Conservation (phyloP, 208 protist species). For the Trypanosoma grayi region DNA sequence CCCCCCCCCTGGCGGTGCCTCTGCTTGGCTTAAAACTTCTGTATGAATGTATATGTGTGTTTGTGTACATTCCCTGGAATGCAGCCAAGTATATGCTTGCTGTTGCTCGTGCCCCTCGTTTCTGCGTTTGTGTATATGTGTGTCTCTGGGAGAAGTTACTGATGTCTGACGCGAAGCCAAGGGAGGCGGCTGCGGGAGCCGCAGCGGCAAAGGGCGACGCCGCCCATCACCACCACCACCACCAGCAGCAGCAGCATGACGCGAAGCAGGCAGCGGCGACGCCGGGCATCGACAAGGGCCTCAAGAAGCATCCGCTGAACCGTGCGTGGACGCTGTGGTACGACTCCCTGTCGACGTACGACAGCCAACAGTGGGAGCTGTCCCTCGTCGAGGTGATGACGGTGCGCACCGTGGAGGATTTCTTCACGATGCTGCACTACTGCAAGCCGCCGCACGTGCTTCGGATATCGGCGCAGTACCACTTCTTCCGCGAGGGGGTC, state of each 20-base stretch:
- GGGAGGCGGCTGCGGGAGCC: background rate
- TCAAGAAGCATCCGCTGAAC: constrained; percentile 49
- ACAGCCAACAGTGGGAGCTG: constrained; percentile 72
- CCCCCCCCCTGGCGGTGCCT: too few species aligned
- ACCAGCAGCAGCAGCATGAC: too few species aligned
- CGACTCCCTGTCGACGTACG: constrained; percentile 80
- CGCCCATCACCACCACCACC: too few species aligned
- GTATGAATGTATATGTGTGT: too few species aligned
- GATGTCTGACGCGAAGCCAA: constrained; percentile 16
- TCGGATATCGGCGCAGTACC: constrained; percentile 80
- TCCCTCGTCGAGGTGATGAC: constrained; percentile 77
- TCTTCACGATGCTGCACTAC: constrained; percentile 79
- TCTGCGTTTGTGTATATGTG: too few species aligned
- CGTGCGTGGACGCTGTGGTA: constrained; percentile 83
- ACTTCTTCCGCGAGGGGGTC: constrained; percentile 89
- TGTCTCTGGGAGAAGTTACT: constrained; percentile 2
- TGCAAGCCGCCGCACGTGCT: constrained; percentile 85
- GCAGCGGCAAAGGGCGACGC: background rate
- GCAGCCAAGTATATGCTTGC: too few species aligned
- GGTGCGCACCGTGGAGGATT: constrained; percentile 83
- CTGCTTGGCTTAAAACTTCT: too few species aligned
- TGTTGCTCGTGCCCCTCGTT: too few species aligned
- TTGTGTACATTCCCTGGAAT: too few species aligned
- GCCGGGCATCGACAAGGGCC: background rate
- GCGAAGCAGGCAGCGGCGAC: background rate